Evolutionary conservation across 805 yeast genomes (phyloP).

Genomic region (Candida krabiensis): DNA sequence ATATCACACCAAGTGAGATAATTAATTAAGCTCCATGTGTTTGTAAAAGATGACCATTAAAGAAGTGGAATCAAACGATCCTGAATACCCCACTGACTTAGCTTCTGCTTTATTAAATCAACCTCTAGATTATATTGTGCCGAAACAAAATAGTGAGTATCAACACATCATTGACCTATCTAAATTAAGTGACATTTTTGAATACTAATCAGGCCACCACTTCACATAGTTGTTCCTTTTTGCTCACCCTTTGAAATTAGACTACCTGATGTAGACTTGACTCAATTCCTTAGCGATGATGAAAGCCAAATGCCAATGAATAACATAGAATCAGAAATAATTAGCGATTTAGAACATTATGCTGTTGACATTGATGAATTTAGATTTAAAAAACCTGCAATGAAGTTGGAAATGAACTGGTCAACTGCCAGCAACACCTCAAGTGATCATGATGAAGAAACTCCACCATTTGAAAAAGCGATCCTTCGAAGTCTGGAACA

Average conservation of each 20-base stretch:
- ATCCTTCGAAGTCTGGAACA: constrained; percentile 12
- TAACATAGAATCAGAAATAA: too few relatives aligned
- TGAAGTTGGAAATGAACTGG: constrained; percentile 9
- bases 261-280: too few relatives aligned
- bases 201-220: too few relatives aligned
- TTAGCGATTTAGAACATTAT: constrained; percentile 14
- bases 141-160: constrained; percentile 39
- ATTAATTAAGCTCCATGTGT: too few relatives aligned
- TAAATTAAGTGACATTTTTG: too few relatives aligned
- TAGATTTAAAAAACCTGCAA: constrained; percentile 37
- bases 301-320: too few relatives aligned
- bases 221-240: background rate
- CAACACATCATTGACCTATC: background rate
- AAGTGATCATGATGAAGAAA: background rate
- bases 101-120: constrained; percentile 23
- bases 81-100: constrained; percentile 13
- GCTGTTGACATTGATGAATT: constrained; percentile 22
- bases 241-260: background rate
- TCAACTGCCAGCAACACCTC: too few relatives aligned
- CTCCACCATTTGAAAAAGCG: constrained; percentile 13
- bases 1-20: too few relatives aligned
- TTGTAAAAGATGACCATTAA: background rate
- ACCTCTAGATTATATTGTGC: constrained; percentile 39
- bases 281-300: too few relatives aligned
- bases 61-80: background rate